Base-by-base conservation (phyloP, 768 basidiomycete genomes). In the Suillus spraguei region DNA sequence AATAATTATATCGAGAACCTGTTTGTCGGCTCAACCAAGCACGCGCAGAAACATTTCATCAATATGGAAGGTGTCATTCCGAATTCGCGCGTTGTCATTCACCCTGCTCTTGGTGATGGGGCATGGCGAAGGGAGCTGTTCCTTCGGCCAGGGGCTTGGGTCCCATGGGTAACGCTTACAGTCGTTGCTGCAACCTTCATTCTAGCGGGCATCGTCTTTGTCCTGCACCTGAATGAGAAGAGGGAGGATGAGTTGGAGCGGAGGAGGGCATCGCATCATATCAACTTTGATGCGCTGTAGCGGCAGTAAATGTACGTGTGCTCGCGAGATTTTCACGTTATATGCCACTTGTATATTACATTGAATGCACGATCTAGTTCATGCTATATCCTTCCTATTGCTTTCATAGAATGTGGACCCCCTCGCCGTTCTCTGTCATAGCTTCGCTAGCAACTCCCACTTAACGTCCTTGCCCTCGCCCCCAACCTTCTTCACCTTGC, bases 1-100 rank as follows among this genome's bases (percentile, higher is more conserved):
- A 99, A 99, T 77, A 99, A 99, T 74, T 99, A 99, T 77, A 95
- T 99, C 70, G 97, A 99, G 82, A 98, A 98, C 74, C 83, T 99
- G 2, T 97, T 97, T 73, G 92, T 99, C 22, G 97, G 97, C 17
- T 90, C 94, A 5, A 97, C 95, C 7, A 83, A 92, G 36, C 88
- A 93, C 64, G 74, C 81, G 0, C 72, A 80, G 41, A 72, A 87
- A 39, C 94, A 97, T 71, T 94, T 82, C 67, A 95, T 97, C 74
- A 89, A 91, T 72, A 90, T 99, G 84, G 97, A 99, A 72, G 96
- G 96, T 33, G 90, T 99, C 39, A 95, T 99, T 52, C 97, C 97
- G 0, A 99, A 99, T 74, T 97, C 95, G 4, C 94, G 95, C 66
- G 87, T 99, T 16, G 90, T 99, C n/a, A 95, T 99, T 69, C 86